Percentiles rank a stretch among this genome's conserved stretches.
These are phyloP conservation scores for Phytophthora rubi DNA, from an alignment of 352 stramenopile genomes.

Conservation along the genomic window DNA sequence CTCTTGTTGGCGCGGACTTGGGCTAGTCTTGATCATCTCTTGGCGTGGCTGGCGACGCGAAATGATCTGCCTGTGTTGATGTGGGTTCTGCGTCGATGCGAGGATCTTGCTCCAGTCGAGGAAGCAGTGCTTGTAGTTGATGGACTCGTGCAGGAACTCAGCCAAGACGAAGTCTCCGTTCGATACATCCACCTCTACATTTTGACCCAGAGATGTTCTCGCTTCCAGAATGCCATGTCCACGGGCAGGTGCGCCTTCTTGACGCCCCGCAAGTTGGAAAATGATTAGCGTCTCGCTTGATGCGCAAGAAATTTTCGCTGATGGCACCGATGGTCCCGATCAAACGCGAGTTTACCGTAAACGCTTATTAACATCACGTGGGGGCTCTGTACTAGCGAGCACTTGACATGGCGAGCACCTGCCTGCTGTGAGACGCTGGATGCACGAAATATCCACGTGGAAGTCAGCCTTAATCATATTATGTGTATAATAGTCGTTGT, in stretches of 20 bases:
- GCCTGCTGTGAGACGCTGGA: no score
- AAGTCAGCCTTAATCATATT: no score
- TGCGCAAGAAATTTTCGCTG: background rate
- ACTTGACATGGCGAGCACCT: no score
- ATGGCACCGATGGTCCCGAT: background rate
- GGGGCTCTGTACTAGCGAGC: no score
- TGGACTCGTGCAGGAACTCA: constrained; percentile 21
- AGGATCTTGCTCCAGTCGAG: background rate
- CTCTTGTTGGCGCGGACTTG: background rate
- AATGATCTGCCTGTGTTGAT: background rate
- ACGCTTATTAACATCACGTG: no score
- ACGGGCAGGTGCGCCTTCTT: background rate
- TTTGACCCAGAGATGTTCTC: background rate
- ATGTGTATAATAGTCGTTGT: no score
- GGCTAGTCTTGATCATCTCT: constrained; percentile 2
- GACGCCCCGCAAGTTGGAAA: constrained; percentile 20
- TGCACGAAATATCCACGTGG: no score
- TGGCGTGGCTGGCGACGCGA: background rate
- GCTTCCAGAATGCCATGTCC: background rate
- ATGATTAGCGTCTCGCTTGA: background rate
- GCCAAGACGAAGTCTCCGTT: constrained; percentile 12
- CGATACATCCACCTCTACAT: constrained; percentile 2
- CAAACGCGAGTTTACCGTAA: no score
- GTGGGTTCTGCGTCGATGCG: background rate
- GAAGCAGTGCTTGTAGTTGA: background rate